Base-by-base conservation (phyloP, 306 rosid genomes). In the Cucumis hystrix region DNA sequence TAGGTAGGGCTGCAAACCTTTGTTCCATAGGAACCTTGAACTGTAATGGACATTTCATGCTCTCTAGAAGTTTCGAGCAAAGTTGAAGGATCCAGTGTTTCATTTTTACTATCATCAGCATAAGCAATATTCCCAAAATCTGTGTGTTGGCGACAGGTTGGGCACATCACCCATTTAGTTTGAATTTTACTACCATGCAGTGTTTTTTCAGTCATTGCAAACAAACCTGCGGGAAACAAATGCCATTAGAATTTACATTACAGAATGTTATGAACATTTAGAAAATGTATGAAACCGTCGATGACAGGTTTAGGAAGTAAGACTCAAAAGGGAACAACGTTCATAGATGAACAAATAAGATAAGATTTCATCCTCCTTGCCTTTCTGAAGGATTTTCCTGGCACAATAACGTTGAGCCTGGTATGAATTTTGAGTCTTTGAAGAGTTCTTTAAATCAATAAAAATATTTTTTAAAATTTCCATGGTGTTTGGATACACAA, bases 11-110 rank as follows among this genome's bases (percentile, higher is more conserved):
- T 28, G 25, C 80, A 67, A 70, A 95, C 97, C 98, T 95, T 95
- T 6, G 98, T 90, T 85, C 97, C 97, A 78, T 95, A 92, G 40
- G 97, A 95, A 72, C 98, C 98, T 80, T 89, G 86, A 49, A 92
- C 97, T 62, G 33, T 71, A 37, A 90, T 75, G 82, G 93, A 86
- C 77, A 87, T 75, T 85, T 88, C 97, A 83, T 51, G 61, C 81
- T 83, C 85, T 78, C 82, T 94, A 76, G 75, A 79, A 82, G 82
- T 75, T 79, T 88, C 74, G 45, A 76, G 83, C 67, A 64, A 83
- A 79, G 80, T 71, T 68, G 89, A 80, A 39, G 91, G 80, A 81
- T 75, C 58, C 83, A 82, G 80, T 79, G 86, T 74, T 82, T 86
- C 88, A 28, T 82, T 85, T 79, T 84, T 84, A 52, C 82, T 74